These are phyloP conservation scores for Chrysanthemum makinoi DNA, from an alignment of 129 eudicot species.

Conservation along the genomic window DNA sequence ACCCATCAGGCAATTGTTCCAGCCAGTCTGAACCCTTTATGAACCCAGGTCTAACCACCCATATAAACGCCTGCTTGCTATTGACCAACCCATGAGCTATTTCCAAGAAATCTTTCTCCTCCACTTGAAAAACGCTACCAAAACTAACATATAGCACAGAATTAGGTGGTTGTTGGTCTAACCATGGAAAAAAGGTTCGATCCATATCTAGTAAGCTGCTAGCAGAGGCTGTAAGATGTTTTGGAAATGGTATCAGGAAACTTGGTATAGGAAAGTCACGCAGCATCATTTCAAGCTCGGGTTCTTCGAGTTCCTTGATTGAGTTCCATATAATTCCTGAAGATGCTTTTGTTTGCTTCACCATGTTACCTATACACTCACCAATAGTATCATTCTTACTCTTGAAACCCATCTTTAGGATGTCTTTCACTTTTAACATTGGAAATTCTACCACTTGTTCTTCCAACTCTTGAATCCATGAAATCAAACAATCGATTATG, in stretches of 20 bases:
- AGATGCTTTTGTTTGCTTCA: constrained; percentile 28
- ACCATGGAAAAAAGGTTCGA: constrained; percentile 37
- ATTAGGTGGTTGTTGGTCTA: constrained; percentile 38
- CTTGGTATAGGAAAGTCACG: constrained; percentile 22
- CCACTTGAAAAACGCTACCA: constrained; percentile 39
- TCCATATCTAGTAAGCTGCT: constrained; percentile 36
- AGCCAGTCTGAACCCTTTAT: constrained; percentile 34
- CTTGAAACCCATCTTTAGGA: constrained; percentile 16
- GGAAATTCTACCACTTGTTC: constrained; percentile 14
- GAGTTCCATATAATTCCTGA: constrained; percentile 47
- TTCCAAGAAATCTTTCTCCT: constrained; percentile 30
- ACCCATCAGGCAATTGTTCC: constrained; percentile 32
- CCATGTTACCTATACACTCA: constrained; percentile 7
- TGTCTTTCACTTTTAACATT: constrained; percentile 31
- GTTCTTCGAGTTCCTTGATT: constrained; percentile 39
- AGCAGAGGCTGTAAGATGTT: constrained; percentile 25
- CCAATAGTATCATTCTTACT: constrained; percentile 1
- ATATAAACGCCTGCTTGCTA: constrained; percentile 41
- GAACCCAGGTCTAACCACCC: constrained; percentile 44
- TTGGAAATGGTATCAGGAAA: constrained; percentile 40
- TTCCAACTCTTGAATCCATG: not conserved
- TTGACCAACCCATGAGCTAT: constrained; percentile 47
- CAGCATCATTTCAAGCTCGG: constrained; percentile 17
- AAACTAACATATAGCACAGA: constrained; percentile 56
- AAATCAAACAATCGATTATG: not conserved